Evolutionary conservation across 73 alveolate species (phyloP).

Genomic region (Effrenium voratum): DNA sequence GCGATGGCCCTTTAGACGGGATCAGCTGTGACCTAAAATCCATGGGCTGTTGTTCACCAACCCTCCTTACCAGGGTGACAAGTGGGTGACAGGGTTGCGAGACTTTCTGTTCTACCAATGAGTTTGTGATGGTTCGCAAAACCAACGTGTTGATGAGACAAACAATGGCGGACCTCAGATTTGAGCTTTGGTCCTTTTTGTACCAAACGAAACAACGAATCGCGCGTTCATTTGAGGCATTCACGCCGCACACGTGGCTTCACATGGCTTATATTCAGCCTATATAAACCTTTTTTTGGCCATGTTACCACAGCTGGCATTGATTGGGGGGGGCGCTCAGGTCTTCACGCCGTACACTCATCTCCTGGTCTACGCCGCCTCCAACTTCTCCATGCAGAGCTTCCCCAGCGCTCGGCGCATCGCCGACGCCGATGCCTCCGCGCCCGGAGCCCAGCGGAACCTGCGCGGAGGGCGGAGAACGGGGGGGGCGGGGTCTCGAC

Average conservation of each 20-base stretch:
- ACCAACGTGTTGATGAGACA: no score
- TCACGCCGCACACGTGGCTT: not conserved
- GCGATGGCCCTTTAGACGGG: no score
- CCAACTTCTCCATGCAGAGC: slow-evolving; percentile 80
- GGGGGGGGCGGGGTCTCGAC: not conserved
- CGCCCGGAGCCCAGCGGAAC: not conserved
- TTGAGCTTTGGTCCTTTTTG: not conserved
- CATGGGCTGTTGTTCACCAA: no score
- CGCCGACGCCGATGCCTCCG: slow-evolving; percentile 53
- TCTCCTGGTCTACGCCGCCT: slow-evolving; percentile 70
- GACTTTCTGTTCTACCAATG: no score
- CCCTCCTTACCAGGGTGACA: no score
- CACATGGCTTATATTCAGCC: not conserved
- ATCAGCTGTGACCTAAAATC: no score
- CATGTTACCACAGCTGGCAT: not conserved
- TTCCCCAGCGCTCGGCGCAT: slow-evolving; percentile 59
- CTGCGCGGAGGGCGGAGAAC: not conserved
- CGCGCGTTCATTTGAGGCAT: not conserved
- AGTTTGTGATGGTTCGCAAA: no score
- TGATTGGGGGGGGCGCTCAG: not conserved
- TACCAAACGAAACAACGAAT: no score
- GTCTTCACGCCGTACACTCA: slow-evolving; percentile 61
- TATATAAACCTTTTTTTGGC: not conserved
- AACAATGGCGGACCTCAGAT: no score
- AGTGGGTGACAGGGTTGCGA: no score